Evolutionary conservation across 441 rosid genomes (phyloP), one percentile per base, ranked within the genome.

Genomic region (Adansonia grandidieri): DNA sequence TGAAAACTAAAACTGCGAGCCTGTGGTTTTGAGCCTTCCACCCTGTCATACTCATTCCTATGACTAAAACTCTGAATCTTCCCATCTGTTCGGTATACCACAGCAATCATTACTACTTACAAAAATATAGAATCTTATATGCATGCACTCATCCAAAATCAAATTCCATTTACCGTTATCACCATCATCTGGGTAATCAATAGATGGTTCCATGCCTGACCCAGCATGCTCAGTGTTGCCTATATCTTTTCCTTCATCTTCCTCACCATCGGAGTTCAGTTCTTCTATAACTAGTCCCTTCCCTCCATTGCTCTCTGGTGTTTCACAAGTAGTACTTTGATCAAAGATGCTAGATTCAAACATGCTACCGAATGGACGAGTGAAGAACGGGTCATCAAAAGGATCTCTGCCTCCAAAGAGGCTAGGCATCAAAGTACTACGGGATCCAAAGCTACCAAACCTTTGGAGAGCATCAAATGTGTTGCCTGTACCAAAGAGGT

Each of bases 181-280:
- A 81, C 79, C 85, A 64, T 89, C 95, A 75, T 92, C 93, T 14
- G 96, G 96, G 75, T 88, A 94, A 85, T 93, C 93, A 80, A 93
- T 81, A 32, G 77, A 84, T n/a, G 95, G 98, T 44, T 80, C 87
- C 54, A 75, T 77, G 81, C 75, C 81, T 17, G 85, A 82, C 37
- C 68, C 45, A 67, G 61, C 45, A 69, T 15, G 75, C 51, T 71
- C 53, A 60, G 3, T 75, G 8, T 15, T 10, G 58, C 37, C 79
- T 17, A 61, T 73, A 62, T 22, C 78, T 65, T 76, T 75, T 47
- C 72, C 82, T 20, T 79, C 47, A 14, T 75, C 91, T 22, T 37
- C 83, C 67, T 89, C 93, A 44, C 80, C 87, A 79, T 92, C 95
- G 20, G 91, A 86, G 72, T 76, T 20, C 71, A 95, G 28, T 75